Evolutionary conservation across 768 basidiomycete species (phyloP).

Genomic region (Lyophyllum semitale): DNA sequence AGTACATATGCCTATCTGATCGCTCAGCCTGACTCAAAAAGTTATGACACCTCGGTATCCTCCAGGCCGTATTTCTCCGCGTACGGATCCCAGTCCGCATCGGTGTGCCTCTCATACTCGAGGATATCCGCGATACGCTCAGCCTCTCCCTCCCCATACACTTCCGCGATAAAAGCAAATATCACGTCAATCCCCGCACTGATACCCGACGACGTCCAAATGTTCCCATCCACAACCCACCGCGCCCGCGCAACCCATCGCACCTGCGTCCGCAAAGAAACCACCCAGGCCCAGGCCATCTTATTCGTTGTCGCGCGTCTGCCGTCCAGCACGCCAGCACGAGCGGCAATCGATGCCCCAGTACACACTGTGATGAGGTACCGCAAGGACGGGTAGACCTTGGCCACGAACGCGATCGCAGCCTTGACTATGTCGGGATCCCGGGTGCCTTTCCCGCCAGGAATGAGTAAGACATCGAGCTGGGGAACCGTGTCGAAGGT

Average conservation of each 20-base stretch:
- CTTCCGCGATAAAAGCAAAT: conserved; percentile 35
- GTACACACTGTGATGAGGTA: conserved; percentile 47
- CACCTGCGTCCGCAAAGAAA: conserved; percentile 31
- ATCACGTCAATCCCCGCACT: conserved; percentile 43
- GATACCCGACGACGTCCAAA: conserved; percentile 50
- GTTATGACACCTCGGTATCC: not conserved
- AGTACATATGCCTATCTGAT: too few relatives aligned
- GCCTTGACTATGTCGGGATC: conserved; percentile 19
- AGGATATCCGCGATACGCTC: conserved; percentile 28
- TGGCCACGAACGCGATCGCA: conserved; percentile 30
- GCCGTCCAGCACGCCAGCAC: conserved; percentile 42
- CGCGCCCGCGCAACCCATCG: conserved; percentile 45
- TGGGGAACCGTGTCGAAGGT: conserved; percentile 34
- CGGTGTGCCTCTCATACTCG: conserved; percentile 38
- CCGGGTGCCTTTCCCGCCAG: conserved; percentile 30
- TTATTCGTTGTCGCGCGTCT: conserved; percentile 48
- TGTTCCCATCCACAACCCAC: conserved; percentile 48
- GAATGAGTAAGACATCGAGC: conserved; percentile 36
- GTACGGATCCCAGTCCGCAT: conserved; percentile 40
- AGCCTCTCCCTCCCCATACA: conserved; percentile 37
- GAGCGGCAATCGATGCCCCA: conserved; percentile 38
- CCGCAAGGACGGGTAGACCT: conserved; percentile 33
- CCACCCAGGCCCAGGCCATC: conserved; percentile 24
- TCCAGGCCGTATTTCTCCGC: conserved; percentile 29
- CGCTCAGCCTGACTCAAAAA: too few relatives aligned